Evolutionary conservation across 2,329 filamentous ascomycete species (phyloP), one percentile per base, ranked within the genome.

Genomic region (Phyllosticta paracitricarpa): DNA sequence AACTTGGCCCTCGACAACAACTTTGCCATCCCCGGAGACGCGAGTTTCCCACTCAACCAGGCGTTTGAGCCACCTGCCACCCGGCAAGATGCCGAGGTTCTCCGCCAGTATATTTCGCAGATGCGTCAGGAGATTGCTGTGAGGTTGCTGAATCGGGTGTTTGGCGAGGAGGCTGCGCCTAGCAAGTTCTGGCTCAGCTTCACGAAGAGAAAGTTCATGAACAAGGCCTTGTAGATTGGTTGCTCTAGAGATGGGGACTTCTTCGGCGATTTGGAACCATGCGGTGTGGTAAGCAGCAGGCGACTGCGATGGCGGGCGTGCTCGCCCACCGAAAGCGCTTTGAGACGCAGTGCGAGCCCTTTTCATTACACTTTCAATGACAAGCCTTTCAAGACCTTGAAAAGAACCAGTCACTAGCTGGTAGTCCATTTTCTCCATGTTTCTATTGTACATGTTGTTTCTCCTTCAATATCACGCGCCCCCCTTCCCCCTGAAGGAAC

Each of bases 151-250:
- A 88, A 89, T 58, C 84, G 92, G 68, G 87, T 99, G 66, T 99
- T 96, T 73, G 87, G 89, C 61, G 91, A 92, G 66, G 54, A 53
- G 19, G 83, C 78, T 68, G 84, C 72, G 76, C 92, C 80, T 75
- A 89, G 77, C 66, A 85, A 86, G 85, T 97, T 93, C 90, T 99
- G 94, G 94, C 78, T 99, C 74, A 97, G 94, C 81, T 99, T 97
- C 75, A 90, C 89, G 59, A 97, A 97, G 86, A 87, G 94, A 78
- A 97, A 97, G 85, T 99, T 99, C 73, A 97, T 99, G 94, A 92
- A 92, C 75, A 97, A 97, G 85, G 71, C 76, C 22, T 67, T 75
- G 67, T 74, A 70, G 58, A 28, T 22, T 24, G 54, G 28, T 30
- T 12, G 17, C 5, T 17, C 40, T n/a, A 4, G 40, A 4, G 5